phyloP scores from a whole-genome alignment of 192 early-diverging fungal species.

The Backusella circina region DNA sequence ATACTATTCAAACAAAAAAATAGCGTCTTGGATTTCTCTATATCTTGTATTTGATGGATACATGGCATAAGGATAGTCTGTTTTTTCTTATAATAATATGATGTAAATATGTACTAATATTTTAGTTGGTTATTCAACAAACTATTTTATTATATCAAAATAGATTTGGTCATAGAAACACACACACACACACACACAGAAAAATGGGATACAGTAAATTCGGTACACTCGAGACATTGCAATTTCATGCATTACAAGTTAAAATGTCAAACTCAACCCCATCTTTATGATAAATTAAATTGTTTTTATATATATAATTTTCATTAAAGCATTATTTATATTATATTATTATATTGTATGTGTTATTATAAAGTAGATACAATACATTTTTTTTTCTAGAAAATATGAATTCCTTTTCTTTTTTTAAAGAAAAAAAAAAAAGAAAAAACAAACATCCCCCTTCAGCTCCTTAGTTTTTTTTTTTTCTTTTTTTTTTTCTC shows the following conservation, averaged over 20 bases:
- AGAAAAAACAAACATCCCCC: neutral
- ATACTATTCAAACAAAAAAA: neutral
- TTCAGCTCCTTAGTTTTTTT: neutral
- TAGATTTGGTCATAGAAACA: neutral
- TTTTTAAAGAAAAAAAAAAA: neutral
- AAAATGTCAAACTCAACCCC: neutral
- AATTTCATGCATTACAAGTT: neutral
- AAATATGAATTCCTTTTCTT: too few relatives aligned
- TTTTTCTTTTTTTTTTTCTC: neutral
- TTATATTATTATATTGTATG: too few relatives aligned
- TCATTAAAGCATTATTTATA: neutral
- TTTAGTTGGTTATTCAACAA: neutral
- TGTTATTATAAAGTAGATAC: too few relatives aligned
- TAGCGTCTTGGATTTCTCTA: too few relatives aligned
- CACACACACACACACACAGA: too few relatives aligned
- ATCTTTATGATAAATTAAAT: neutral
- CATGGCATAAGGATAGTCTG: too few relatives aligned
- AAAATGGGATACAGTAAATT: neutral
- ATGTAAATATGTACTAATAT: too few relatives aligned
- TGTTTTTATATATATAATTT: neutral
- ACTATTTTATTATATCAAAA: neutral
- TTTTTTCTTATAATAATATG: too few relatives aligned
- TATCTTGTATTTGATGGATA: neutral
- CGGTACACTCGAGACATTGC: neutral
- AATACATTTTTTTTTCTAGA: too few relatives aligned